Evolutionary conservation across 257 asterid species (phyloP), one percentile per base, ranked within the genome.

Genomic region (Perilla frutescens): DNA sequence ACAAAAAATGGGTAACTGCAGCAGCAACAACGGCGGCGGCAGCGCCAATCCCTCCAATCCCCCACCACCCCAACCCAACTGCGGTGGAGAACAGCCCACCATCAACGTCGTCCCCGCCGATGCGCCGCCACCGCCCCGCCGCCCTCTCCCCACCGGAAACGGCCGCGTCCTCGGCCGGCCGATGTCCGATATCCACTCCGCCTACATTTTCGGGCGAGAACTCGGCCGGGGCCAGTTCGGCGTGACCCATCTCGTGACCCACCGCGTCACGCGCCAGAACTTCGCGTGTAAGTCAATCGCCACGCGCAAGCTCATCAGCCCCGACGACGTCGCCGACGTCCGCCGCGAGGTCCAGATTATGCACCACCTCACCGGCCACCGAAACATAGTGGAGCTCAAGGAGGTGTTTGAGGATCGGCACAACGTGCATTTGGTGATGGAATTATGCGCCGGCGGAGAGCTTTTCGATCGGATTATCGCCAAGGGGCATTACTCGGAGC

Each of bases 151-250:
- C 55, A 81, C 89, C 75, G 87, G 87, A 53, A 56, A 54, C 68
- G 97, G 97, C 64, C 89, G 90, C 66, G 86, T 92, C 71, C 96
- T 92, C 62, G 90, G 91, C 78, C 88, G 92, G 8, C 96, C 92
- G 34, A 79, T 92, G 85, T 84, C 91, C 62, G 96, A 92, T 49
- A 76, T 88, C 60, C 88, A 81, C 71, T 76, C 88, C 60, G 68
- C 51, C 81, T 92, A 88, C 92, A 77, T 75, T 20, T 92, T 92
- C 60, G 93, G 92, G 56, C 85, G 89, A n/a, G 96, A 90, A 63
- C 91, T 92, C 7, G 97, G 97, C 34, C 96, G 97, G 11, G 97
- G 97, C 1, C 96, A 92, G 66, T 92, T 90, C 81, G 97, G 97
- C n/a, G 96, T 92, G 6, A 92, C 93, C 12, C 87, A 87, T 59